These are phyloP conservation scores for Fomitopsis pulvina DNA, from an alignment of 768 basidiomycete species.

Conservation along the genomic window DNA sequence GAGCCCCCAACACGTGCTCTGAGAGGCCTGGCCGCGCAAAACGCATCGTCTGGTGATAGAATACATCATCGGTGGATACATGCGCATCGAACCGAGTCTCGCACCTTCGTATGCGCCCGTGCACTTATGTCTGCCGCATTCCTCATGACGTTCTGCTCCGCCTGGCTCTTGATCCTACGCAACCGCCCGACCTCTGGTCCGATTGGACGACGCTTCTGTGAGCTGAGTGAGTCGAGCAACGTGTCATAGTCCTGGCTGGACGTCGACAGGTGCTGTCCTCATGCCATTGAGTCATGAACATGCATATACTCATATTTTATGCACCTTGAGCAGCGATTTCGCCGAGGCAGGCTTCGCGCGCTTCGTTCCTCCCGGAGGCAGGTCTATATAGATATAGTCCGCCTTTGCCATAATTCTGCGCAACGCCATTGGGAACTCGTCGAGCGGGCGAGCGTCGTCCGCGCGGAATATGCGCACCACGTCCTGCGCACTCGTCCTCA, in stretches of 20 bases:
- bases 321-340: slow-evolving; percentile 48
- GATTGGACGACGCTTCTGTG: slow-evolving; percentile 42
- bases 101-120: slow-evolving; percentile 76
- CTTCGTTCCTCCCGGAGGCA: slow-evolving; percentile 18
- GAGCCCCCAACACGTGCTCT: slow-evolving; percentile 62
- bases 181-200: slow-evolving; percentile 65
- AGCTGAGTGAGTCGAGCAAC: slow-evolving; percentile 47
- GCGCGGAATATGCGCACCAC: slow-evolving; percentile 66
- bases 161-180: slow-evolving; percentile 71
- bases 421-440: slow-evolving; percentile 50
- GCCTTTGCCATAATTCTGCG: slow-evolving; percentile 39
- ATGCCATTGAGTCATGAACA: neutral
- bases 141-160: slow-evolving; percentile 77
- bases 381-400: slow-evolving; percentile 35
- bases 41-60: slow-evolving; percentile 65
- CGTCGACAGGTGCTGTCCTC: slow-evolving; percentile 17
- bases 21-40: slow-evolving; percentile 52
- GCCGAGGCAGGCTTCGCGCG: slow-evolving; percentile 29
- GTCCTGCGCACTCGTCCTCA: slow-evolving; percentile 65
- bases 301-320: neutral
- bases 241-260: slow-evolving; percentile 44
- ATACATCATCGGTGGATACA: neutral
- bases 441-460: slow-evolving; percentile 61
- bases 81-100: slow-evolving; percentile 10
- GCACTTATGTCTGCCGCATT: slow-evolving; percentile 84